These are phyloP conservation scores for Cryomyces minteri DNA, from an alignment of 495 filamentous ascomycete species.

Conservation along the genomic window DNA sequence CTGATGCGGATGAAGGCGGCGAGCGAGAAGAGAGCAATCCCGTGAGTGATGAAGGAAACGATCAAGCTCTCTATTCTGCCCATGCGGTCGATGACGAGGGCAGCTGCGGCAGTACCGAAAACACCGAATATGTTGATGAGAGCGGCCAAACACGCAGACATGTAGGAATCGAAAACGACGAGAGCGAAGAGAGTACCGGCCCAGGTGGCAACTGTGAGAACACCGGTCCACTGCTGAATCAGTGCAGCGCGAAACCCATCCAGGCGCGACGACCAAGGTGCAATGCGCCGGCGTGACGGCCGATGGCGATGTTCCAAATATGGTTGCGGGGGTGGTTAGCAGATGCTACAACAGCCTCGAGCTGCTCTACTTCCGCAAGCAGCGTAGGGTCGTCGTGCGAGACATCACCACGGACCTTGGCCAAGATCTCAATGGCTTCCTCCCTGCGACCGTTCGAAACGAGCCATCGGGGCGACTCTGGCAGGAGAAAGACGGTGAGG, in stretches of 20 bases:
- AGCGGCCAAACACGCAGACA: conserved; percentile 6
- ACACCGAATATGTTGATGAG: conserved; percentile 8
- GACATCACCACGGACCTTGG: conserved; percentile 1
- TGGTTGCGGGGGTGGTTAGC: conserved; percentile 13
- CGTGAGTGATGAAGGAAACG: background rate
- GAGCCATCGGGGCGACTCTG: conserved; percentile 25
- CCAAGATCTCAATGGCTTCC: conserved; percentile 20
- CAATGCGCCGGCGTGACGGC: conserved; percentile 8
- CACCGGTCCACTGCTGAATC: conserved; percentile 22
- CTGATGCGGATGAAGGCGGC: background rate
- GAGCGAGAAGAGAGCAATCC: background rate
- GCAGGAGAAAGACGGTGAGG: conserved; percentile 9
- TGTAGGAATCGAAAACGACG: conserved; percentile 7
- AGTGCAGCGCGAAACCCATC: conserved; percentile 21
- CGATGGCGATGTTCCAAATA: conserved; percentile 13
- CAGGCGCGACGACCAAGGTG: conserved; percentile 20
- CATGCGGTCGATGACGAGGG: background rate
- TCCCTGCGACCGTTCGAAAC: conserved; percentile 19
- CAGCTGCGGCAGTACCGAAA: conserved; percentile 8
- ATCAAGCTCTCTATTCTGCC: background rate
- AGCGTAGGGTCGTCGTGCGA: background rate
- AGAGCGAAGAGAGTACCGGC: conserved; percentile 10
- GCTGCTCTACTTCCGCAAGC: conserved; percentile 11
- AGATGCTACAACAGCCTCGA: conserved; percentile 11
- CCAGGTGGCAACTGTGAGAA: conserved; percentile 20